A percentile compares a stretch with the other conserved stretches of the same genome.
Conservation (phyloP, 2,329 filamentous ascomycete genomes). For the Colletotrichum siamense region DNA sequence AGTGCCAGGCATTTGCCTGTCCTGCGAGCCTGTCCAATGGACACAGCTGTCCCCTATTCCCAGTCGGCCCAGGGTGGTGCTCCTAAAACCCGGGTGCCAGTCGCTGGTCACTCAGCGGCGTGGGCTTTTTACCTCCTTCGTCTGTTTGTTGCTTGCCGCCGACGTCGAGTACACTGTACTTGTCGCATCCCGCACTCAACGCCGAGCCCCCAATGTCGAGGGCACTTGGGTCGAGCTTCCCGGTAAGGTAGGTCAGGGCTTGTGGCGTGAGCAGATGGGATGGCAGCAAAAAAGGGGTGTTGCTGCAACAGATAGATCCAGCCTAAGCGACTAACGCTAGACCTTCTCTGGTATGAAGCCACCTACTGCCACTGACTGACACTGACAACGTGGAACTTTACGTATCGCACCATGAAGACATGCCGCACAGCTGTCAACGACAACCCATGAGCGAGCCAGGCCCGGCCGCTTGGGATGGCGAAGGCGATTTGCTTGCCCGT, state of each 20-base stretch:
- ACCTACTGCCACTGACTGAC: background rate
- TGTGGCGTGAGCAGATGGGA: conserved; percentile 12
- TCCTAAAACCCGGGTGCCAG: background rate
- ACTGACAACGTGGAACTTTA: conserved; percentile 5
- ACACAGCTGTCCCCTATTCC: background rate
- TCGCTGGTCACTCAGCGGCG: background rate
- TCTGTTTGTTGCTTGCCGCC: background rate
- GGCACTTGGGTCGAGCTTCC: background rate
- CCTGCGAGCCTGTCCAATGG: background rate
- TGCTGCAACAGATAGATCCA: background rate
- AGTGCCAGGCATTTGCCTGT: conserved; percentile 8
- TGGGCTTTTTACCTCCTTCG: background rate
- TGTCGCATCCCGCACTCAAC: background rate
- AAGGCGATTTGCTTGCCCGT: background rate
- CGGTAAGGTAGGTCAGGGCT: background rate
- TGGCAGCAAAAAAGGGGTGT: conserved; percentile 11
- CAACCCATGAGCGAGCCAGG: background rate
- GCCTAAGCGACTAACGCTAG: conserved; percentile 5
- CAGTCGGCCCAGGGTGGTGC: background rate
- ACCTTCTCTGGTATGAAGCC: background rate
- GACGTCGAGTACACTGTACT: background rate
- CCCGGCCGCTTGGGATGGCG: background rate
- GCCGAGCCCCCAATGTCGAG: background rate
- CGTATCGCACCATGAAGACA: background rate
- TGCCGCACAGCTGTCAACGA: background rate